Percentiles rank a stretch among this genome's conserved stretches.
phyloP scores from a whole-genome alignment of 176 grass and related monocot species.

The Carex parvula region DNA sequence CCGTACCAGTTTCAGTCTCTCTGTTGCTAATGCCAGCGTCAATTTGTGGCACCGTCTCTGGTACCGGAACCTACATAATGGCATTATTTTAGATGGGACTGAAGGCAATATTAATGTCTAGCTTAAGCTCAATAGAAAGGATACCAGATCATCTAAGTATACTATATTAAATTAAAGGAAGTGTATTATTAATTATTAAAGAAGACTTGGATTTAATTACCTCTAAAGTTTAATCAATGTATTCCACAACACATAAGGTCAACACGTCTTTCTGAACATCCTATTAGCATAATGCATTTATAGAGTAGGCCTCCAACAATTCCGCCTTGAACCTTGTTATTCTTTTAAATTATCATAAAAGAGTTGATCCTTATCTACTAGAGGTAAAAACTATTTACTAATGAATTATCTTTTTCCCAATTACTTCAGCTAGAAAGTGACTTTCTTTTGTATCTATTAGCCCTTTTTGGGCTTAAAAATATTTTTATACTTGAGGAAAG shows the following conservation, averaged over 20 bases:
- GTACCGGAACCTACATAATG: slow-evolving; percentile 42
- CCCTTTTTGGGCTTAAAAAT: neutral
- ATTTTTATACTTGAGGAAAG: neutral
- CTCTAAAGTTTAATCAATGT: no score
- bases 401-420: neutral
- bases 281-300: neutral
- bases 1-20: slow-evolving; percentile 68
- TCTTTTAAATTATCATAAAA: neutral
- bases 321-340: neutral
- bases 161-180: neutral
- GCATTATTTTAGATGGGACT: neutral
- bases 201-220: neutral
- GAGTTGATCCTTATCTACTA: neutral
- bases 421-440: neutral
- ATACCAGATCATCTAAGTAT: neutral
- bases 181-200: neutral
- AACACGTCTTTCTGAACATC: neutral
- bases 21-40: slow-evolving; percentile 79
- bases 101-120: neutral
- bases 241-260: no score
- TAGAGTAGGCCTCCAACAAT: neutral
- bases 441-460: neutral
- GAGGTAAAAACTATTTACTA: neutral
- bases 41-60: slow-evolving; percentile 96
- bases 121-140: neutral